Evolutionary conservation across 192 early-diverging fungal species (phyloP).

Genomic region (Podila epicladia): DNA sequence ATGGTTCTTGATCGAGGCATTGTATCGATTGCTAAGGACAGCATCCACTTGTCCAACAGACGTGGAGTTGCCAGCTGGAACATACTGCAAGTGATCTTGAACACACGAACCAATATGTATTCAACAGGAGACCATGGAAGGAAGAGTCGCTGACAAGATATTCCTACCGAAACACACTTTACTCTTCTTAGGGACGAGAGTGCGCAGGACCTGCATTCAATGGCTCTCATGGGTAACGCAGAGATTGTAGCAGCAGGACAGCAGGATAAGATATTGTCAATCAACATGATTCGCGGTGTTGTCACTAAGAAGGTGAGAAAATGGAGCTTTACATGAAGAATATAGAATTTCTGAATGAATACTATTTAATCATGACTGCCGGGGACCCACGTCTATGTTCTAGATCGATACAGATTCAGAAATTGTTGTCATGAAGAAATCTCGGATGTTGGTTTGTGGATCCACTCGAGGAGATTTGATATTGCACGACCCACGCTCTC

Average conservation of each 20-base stretch:
- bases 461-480: constrained; percentile 70
- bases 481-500: constrained; percentile 71
- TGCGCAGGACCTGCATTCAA: constrained; percentile 62
- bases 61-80: constrained; percentile 63
- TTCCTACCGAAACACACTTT: not conserved
- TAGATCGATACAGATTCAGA: constrained; percentile 57
- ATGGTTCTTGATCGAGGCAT: constrained; percentile 66
- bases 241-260: constrained; percentile 69
- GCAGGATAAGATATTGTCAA: constrained; percentile 61
- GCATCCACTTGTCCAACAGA: constrained; percentile 69
- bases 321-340: not conserved
- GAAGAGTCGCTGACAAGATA: too few species aligned
- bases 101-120: not conserved
- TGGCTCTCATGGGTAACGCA: constrained; percentile 63
- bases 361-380: constrained; percentile 7
- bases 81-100: constrained; percentile 52
- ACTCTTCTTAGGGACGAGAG: constrained; percentile 53
- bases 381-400: not conserved
- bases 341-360: constrained; percentile 8
- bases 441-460: constrained; percentile 70
- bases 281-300: constrained; percentile 57
- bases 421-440: constrained; percentile 75
- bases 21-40: constrained; percentile 70
- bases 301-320: constrained; percentile 55
- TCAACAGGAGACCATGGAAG: too few species aligned